These are phyloP conservation scores for Rhazya stricta DNA, from an alignment of 257 asterid genomes.

Conservation along the genomic window DNA sequence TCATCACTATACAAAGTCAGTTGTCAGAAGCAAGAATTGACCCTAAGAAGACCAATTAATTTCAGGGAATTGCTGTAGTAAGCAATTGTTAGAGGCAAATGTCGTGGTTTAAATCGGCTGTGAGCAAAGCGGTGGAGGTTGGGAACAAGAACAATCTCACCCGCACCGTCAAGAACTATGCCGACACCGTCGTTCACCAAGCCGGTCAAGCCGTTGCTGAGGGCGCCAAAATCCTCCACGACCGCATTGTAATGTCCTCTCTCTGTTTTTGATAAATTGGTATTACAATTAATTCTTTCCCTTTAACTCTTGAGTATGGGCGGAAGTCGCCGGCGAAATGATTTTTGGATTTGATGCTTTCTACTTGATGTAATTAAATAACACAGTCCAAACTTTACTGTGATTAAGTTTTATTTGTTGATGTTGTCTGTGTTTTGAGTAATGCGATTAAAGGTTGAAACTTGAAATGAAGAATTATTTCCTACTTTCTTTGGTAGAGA, in stretches of 20 bases:
- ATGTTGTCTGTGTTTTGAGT: not conserved
- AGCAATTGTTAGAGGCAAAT: conserved; percentile 27
- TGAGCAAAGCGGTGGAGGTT: conserved; percentile 95
- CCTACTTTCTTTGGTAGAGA: not conserved
- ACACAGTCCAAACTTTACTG: not conserved
- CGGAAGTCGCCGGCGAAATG: not conserved
- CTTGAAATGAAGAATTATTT: not conserved
- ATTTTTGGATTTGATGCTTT: conserved; percentile 3
- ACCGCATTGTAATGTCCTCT: conserved; percentile 59
- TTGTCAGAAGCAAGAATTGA: not conserved
- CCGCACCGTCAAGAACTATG: conserved; percentile 80
- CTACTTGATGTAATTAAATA: not conserved
- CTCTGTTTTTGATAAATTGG: not conserved
- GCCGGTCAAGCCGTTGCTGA: conserved; percentile 97
- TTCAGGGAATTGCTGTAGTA: not conserved
- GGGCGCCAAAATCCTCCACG: conserved; percentile 87
- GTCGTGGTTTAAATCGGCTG: conserved; percentile 96
- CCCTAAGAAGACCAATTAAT: conserved; percentile 7
- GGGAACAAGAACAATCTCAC: conserved; percentile 88
- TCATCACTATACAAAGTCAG: not conserved
- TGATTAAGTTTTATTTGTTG: not conserved
- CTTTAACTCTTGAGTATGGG: not conserved
- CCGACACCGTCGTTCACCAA: conserved; percentile 89
- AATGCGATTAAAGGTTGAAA: not conserved
- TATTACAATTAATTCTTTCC: not conserved